Evolutionary conservation across 2,329 filamentous ascomycete species (phyloP), one percentile per base, ranked within the genome.

Genomic region (Hysterium pulicare): DNA sequence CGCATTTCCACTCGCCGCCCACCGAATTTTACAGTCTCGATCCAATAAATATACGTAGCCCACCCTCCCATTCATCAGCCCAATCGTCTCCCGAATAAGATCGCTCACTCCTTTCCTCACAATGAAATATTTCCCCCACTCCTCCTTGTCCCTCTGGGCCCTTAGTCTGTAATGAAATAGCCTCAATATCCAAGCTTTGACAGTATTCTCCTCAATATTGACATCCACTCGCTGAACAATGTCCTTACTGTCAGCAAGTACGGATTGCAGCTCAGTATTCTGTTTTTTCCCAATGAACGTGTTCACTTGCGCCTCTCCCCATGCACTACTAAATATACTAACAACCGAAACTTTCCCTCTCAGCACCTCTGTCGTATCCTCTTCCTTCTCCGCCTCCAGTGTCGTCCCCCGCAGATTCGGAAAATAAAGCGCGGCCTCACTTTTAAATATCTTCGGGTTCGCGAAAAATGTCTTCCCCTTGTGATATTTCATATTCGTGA

Each of bases 1-100:
- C 34, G 83, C 81, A 35, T 75, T 64, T 10, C 84, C 87, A 58
- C 90, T 95, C 3, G 87, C 93, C 0, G 91, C 93, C 93, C 93
- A 98, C 43, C 93, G 80, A 54, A 98, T 94, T 69, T 83, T 86
- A 66, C 90, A 95, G 50, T 90, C 76, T 48, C 83, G 76, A 64
- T 98, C 93, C 45, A 98, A 75, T 36, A 98, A 75, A 68, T 95
- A 98, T 4, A 90, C 85, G 70, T 96, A 97, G 28, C 90, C 91
- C 24, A 96, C 91, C 68, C 90, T 94, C 53, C 82, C 83, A 69
- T 98, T 98, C 61, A 95, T 71, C 62, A 95, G 66, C 4, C 80
- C 81, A 56, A 84, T 76, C 4, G 76, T 73, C 57, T 82, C 78
- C 50, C 77, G 73, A 31, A 83, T 70, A 15, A 71, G 64, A 37